A percentile compares a stretch with the other conserved stretches of the same genome.
Conservation (phyloP, 371 early-diverging fungal genomes). For the Zancudomyces culisetae region DNA sequence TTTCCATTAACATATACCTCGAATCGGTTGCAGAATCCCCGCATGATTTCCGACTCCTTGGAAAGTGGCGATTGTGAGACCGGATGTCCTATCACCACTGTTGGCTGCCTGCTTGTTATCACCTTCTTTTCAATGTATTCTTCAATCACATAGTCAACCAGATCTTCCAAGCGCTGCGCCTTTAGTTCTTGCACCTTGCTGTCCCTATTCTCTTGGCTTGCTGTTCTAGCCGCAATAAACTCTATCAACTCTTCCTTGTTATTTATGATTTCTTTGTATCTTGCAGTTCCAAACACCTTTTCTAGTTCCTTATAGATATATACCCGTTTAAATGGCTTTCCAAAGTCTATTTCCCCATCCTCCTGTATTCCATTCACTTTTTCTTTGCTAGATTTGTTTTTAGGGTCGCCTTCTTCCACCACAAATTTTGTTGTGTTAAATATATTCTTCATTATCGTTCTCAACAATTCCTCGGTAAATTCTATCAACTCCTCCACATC, state of each 20-base stretch:
- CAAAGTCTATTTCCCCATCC: constrained; percentile 42
- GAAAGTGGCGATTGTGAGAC: constrained; percentile 85
- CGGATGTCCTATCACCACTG: constrained; percentile 87
- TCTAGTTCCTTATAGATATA: constrained; percentile 55
- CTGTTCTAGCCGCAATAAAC: not conserved
- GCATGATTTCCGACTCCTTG: constrained; percentile 31
- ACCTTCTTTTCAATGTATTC: constrained; percentile 80
- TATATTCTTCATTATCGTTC: constrained; percentile 5
- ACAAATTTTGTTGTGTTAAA: constrained; percentile 3
- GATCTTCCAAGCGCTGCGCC: constrained; percentile 35
- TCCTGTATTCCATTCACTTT: constrained; percentile 10
- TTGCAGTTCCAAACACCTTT: constrained; percentile 19
- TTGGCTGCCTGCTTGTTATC: constrained; percentile 77
- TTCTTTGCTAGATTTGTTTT: not conserved
- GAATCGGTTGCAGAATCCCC: constrained; percentile 49
- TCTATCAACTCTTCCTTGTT: not conserved
- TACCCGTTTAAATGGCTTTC: constrained; percentile 55
- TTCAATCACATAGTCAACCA: no score
- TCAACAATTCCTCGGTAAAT: constrained; percentile 70
- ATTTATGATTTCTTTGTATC: not conserved
- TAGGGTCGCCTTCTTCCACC: constrained; percentile 7
- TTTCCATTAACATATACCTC: constrained; percentile 85
- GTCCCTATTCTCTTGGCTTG: not conserved
- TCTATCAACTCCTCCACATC: constrained; percentile 60
- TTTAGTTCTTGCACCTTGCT: not conserved